Base-by-base conservation (phyloP, 495 filamentous ascomycete species). In the Daldinia concentrica region DNA sequence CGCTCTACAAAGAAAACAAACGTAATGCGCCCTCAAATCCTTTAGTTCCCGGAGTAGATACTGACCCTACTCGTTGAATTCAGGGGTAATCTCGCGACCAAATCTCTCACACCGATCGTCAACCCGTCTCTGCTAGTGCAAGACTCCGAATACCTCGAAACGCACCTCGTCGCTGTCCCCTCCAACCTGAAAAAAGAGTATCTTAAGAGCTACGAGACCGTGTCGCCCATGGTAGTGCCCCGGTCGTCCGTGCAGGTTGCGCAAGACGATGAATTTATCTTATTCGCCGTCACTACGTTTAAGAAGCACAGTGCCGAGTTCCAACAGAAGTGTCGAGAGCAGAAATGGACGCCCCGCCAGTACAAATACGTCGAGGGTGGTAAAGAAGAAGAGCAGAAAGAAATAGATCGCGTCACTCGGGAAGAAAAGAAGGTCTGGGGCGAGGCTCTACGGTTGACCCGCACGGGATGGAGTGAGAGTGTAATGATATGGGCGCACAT, bases 401-500 rank as follows among this genome's bases (percentile, higher is more conserved):
- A 98, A 81, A 86, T 96, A 26, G 90, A 93, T 67, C 87, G 89
- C 56, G 89, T 97, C 37, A 84, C 86, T 59, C 89, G 86, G 60
- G 91, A 97, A 74, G 93, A 97, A 82, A 84, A 88, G 77, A 96
- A 94, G 81, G 81, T 97, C 4, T 95, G 92, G 89, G 92, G 91
- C 3, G 94, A 98, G 81, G 93, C 93, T n/a, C 78, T 99, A 75
- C 84, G 93, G 56, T 83, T 97, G 55, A 93, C 90, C 7, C 85
- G 93, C 68, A 96, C 92, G 22, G 93, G 92, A 29, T 98, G 95
- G 87, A 93, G 93, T 72, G 96, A 99, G 79, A 89, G 89, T 55
- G 93, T 96, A 66, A 97, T 97, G 93, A 90, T 93, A 62, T 96
- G 93, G 94, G 83, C 94, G 11, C 96, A 98, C 79, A 92, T 95